Base-by-base conservation (phyloP, 2,329 filamentous ascomycete genomes). In the Thelonectria blattea region DNA sequence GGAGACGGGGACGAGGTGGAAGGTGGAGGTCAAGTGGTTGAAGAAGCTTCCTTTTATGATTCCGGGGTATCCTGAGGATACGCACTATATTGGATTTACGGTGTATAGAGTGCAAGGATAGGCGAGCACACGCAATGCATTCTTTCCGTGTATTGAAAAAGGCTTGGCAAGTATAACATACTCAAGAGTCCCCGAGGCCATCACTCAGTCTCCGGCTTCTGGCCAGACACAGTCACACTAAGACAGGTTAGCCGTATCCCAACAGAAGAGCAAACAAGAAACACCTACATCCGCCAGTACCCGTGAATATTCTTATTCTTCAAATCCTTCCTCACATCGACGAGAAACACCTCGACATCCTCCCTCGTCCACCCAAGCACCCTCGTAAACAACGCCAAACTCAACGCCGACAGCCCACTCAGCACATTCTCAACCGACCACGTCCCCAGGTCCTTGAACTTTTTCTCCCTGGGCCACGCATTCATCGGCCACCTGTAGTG, bases 401-500 rank as follows among this genome's bases (percentile, higher is more conserved):
- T 58, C 17, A 58, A 37, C 2, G 12, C 49, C 2, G 56, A 58
- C n/a, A 58, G 50, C 10, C 50, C 56, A 14, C 42, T 58, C 3
- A 58, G 27, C 3, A 53, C 49, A 15, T 53, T 58, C 32, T 45
- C 56, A 42, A 37, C 10, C 0, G 17, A 27, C 50, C 56, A 58
- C 15, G 22, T 22, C 8, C 56, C 56, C 5, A 58, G 34, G 8
- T 58, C 45, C 24, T 58, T 58, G 37, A 49, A 58, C 5, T 50
- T 45, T 15, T 34, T 34, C 4, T 58, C 56, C 10, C 43, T 53
- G 6, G 56, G 50, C 50, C 56, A 58, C 24, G 43, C 49, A 11
- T 53, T 53, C 43, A 58, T 27, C 4, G 56, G 50, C 56, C 56
- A 58, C 20, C 37, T 49, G n/a, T 43, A 45, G 37, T 43, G 37